Percentiles rank a stretch among this genome's conserved stretches.
Conservation (phyloP, 177 flowering plant genomes). For the Vitis hybrid region DNA sequence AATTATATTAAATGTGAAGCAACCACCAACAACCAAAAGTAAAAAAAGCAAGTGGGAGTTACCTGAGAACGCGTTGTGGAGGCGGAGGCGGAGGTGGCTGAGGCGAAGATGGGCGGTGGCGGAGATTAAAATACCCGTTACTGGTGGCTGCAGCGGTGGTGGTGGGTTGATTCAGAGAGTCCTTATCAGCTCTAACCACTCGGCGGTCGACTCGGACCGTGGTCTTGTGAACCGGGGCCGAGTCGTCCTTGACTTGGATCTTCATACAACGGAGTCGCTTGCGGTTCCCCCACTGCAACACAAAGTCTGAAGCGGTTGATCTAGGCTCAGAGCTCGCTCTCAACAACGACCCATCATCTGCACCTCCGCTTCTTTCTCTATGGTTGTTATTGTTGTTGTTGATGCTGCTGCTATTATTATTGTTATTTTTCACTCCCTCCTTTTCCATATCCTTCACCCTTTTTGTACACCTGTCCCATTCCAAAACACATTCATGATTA, state of each 20-base stretch:
- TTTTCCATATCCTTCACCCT: constrained; percentile 37
- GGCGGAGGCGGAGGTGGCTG: constrained; percentile 36
- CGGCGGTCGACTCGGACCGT: constrained; percentile 61
- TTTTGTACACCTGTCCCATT: constrained; percentile 22
- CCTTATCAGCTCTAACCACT: constrained; percentile 48
- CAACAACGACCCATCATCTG: constrained; percentile 19
- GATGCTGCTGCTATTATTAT: constrained; percentile 9
- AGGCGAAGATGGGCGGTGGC: constrained; percentile 49
- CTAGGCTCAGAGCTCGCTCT: constrained; percentile 25
- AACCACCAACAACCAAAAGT: not conserved
- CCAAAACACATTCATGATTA: constrained; percentile 7
- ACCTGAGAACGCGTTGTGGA: constrained; percentile 69
- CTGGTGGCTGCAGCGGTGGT: constrained; percentile 7
- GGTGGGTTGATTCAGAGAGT: constrained; percentile 17
- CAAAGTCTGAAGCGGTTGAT: constrained; percentile 53
- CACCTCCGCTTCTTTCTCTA: constrained; percentile 16
- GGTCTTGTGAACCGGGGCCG: constrained; percentile 31
- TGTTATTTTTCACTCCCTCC: constrained; percentile 28
- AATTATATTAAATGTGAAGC: no score
- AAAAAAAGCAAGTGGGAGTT: not conserved
- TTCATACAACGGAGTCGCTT: constrained; percentile 82
- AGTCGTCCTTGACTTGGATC: constrained; percentile 44
- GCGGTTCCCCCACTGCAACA: constrained; percentile 85
- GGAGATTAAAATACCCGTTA: constrained; percentile 48
- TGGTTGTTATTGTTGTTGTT: constrained; percentile 2